A percentile compares a stretch with the other conserved stretches of the same genome.
These are phyloP conservation scores for Pogostemon cablin DNA, from an alignment of 257 asterid species.

Conservation along the genomic window DNA sequence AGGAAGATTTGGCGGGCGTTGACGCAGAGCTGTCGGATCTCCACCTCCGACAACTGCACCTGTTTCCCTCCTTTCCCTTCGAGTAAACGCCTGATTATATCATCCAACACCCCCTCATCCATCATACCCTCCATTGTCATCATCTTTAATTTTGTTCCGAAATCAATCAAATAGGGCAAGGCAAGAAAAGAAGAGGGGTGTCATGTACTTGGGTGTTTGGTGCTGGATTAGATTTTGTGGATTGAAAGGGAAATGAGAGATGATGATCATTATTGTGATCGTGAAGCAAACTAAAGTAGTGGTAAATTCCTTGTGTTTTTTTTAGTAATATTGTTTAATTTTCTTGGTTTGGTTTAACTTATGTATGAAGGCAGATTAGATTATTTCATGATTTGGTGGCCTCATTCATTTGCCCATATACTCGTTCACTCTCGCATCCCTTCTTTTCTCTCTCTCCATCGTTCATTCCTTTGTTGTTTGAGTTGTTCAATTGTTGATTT, in stretches of 20 bases:
- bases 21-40: conserved; percentile 95
- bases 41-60: conserved; percentile 90
- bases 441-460: conserved; percentile 16
- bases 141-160: conserved; percentile 34
- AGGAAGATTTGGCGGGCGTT: conserved; percentile 79
- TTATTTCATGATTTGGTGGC: not conserved
- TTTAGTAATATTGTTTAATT: not conserved
- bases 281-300: too few species aligned
- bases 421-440: conserved; percentile 13
- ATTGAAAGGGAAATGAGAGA: conserved; percentile 28
- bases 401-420: not conserved
- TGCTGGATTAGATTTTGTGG: conserved; percentile 27
- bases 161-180: conserved; percentile 21
- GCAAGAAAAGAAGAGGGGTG: conserved; percentile 13
- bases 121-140: conserved; percentile 85
- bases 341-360: conserved; percentile 9
- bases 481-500: not conserved
- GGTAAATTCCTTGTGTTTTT: too few species aligned
- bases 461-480: not conserved
- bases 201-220: conserved; percentile 20
- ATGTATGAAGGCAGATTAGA: conserved; percentile 12
- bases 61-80: conserved; percentile 94
- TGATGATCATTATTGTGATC: conserved; percentile 8
- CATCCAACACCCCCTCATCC: conserved; percentile 80
- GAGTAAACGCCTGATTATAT: conserved; percentile 67